These are phyloP conservation scores for Rhodomyrtus tomentosa DNA, from an alignment of 345 rosid species.

Conservation along the genomic window DNA sequence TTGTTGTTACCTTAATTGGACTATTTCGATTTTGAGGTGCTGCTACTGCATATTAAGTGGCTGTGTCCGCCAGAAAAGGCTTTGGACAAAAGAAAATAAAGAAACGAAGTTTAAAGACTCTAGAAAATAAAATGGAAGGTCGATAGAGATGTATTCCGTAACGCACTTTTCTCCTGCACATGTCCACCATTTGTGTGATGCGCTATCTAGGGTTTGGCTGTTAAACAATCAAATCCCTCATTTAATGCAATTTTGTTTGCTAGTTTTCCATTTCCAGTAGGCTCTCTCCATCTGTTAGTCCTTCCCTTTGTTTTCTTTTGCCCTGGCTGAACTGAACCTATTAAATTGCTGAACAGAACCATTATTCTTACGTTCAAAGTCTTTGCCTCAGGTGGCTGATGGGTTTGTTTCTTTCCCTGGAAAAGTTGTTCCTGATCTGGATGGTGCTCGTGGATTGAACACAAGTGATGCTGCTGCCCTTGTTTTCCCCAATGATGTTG, in stretches of 20 bases:
- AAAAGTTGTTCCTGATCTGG: background rate
- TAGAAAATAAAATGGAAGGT: background rate
- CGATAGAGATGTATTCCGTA: background rate
- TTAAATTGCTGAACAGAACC: background rate
- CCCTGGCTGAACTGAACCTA: background rate
- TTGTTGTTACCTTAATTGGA: background rate
- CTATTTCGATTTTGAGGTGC: background rate
- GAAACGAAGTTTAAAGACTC: background rate
- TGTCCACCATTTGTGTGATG: background rate
- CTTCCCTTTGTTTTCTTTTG: background rate
- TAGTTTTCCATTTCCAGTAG: background rate
- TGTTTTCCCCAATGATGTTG: background rate
- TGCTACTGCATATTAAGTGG: background rate
- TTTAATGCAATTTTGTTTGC: background rate
- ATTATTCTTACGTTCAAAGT: background rate
- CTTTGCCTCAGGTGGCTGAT: background rate
- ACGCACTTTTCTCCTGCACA: background rate
- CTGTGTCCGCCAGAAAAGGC: background rate
- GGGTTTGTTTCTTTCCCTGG: background rate
- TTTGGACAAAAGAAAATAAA: background rate
- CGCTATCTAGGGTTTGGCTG: background rate
- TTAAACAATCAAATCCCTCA: background rate
- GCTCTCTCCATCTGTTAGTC: background rate
- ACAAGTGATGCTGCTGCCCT: background rate
- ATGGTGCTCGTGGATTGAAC: background rate